These are phyloP conservation scores for Nakataea oryzae DNA, from an alignment of 2,329 filamentous ascomycete species.

Conservation along the genomic window DNA sequence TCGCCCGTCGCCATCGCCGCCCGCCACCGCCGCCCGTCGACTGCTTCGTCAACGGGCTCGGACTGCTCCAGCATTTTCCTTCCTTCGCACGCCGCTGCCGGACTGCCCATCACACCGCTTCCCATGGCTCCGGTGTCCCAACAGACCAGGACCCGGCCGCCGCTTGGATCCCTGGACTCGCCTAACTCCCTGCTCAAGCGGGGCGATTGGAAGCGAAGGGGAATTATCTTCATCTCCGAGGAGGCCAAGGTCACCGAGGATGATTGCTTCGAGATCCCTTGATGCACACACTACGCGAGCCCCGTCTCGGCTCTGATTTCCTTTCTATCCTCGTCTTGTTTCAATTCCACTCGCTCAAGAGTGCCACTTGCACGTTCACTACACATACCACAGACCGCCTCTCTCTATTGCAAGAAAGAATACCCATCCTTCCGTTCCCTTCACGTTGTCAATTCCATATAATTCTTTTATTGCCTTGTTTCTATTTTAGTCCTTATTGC, in stretches of 20 bases:
- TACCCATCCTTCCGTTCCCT: background rate
- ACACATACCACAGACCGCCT: background rate
- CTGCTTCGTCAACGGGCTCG: constrained; percentile 5
- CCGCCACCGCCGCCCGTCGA: constrained; percentile 7
- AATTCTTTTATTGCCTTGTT: background rate
- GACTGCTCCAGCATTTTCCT: constrained; percentile 1
- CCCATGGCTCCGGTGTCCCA: constrained; percentile 2
- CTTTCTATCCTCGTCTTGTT: background rate
- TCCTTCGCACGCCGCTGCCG: background rate
- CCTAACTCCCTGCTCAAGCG: constrained; percentile 19
- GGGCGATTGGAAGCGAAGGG: constrained; percentile 24
- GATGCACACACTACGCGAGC: background rate
- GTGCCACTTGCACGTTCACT: background rate
- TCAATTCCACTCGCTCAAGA: background rate
- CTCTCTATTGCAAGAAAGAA: background rate
- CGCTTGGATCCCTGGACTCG: constrained; percentile 9
- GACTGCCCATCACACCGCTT: constrained; percentile 1
- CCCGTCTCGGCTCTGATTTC: background rate
- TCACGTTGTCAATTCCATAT: background rate
- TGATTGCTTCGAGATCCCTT: constrained; percentile 13
- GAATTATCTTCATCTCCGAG: constrained; percentile 19
- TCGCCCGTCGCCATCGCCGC: constrained; percentile 8
- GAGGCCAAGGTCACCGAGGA: constrained; percentile 13
- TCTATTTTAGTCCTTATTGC: background rate
- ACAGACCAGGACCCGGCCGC: constrained; percentile 8